Conservation (phyloP, 2,329 filamentous ascomycete species). For the Tolypocladium nubicola region DNA sequence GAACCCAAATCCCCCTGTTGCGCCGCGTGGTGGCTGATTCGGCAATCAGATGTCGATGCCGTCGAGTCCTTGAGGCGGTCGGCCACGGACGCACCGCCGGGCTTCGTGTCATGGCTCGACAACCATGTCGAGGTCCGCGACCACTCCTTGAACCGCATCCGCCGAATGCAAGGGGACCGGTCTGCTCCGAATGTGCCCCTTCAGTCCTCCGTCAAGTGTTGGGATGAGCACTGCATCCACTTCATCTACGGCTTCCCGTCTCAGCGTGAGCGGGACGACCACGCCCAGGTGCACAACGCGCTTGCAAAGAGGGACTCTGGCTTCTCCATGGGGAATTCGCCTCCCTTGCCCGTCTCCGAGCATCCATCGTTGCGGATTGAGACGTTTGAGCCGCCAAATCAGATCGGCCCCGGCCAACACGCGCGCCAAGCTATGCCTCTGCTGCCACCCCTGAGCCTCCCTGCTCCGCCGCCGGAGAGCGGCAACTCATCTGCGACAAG, state of each 20-base stretch:
- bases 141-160: slow-evolving; percentile 26
- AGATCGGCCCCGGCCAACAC: not conserved
- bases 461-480: slow-evolving; percentile 4
- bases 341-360: slow-evolving; percentile 1
- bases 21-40: slow-evolving; percentile 1
- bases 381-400: not conserved
- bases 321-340: slow-evolving; percentile 22
- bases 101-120: slow-evolving; percentile 41
- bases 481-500: slow-evolving; percentile 10
- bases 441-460: slow-evolving; percentile 6
- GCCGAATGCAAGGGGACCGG: slow-evolving; percentile 1
- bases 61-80: slow-evolving; percentile 17
- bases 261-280: slow-evolving; percentile 39
- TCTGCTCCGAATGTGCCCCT: slow-evolving; percentile 1
- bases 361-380: slow-evolving; percentile 1
- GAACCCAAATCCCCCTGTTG: slow-evolving; percentile 1
- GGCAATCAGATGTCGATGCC: slow-evolving; percentile 17
- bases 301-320: slow-evolving; percentile 32
- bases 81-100: slow-evolving; percentile 27
- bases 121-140: slow-evolving; percentile 39
- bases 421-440: not conserved
- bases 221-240: slow-evolving; percentile 42
- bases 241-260: slow-evolving; percentile 48
- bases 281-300: slow-evolving; percentile 34
- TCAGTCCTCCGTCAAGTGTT: slow-evolving; percentile 37